Evolutionary conservation across 2,329 filamentous ascomycete genomes (phyloP).

Genomic region (Berkeleyomyces basicola): DNA sequence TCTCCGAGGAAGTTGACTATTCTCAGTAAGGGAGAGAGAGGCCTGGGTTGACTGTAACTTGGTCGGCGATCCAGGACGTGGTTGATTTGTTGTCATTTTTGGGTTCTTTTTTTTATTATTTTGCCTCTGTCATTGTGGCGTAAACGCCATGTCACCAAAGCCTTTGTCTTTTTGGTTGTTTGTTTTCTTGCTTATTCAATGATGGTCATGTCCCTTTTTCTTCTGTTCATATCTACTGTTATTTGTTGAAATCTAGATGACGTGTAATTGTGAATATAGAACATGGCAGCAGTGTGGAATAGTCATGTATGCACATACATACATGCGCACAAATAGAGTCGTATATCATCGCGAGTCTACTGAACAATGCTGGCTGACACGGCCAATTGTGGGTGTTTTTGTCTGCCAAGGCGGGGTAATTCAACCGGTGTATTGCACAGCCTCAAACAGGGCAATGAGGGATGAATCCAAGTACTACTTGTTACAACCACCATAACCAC

Average conservation of each 20-base stretch:
- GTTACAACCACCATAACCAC: no score
- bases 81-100: neutral
- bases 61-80: neutral
- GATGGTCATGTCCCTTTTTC: constrained; percentile 4
- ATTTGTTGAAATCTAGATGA: neutral
- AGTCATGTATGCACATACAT: neutral
- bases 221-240: neutral
- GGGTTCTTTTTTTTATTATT: neutral
- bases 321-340: neutral
- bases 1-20: neutral
- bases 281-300: neutral
- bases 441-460: neutral
- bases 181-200: constrained; percentile 1
- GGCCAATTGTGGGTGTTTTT: neutral
- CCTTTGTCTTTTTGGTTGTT: constrained; percentile 4
- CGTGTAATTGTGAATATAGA: neutral
- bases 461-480: no score
- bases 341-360: neutral
- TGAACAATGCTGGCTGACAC: no score
- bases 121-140: neutral
- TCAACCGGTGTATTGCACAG: neutral
- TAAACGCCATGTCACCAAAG: neutral
- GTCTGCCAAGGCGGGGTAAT: neutral
- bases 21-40: neutral
- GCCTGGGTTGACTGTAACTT: neutral